These are phyloP conservation scores for Neurospora discreta DNA, from an alignment of 495 filamentous ascomycete genomes.

Conservation along the genomic window DNA sequence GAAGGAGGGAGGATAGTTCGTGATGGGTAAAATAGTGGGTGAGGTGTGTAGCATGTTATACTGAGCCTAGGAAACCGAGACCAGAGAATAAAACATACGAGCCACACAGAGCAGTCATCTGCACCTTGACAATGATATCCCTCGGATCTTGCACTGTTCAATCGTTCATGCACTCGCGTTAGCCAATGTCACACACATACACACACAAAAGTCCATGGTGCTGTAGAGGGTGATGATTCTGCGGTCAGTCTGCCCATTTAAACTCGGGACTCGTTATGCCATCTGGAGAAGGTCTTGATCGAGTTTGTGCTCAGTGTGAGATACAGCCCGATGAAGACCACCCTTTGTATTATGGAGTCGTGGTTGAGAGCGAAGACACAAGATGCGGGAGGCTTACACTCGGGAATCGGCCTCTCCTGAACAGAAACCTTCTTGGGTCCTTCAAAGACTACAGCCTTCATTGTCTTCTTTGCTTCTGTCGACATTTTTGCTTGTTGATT, in stretches of 20 bases:
- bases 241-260: background rate
- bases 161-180: constrained; percentile 19
- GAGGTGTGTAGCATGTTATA: too few species aligned
- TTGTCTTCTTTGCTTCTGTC: constrained; percentile 20
- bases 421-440: constrained; percentile 49
- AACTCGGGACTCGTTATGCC: background rate
- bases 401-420: constrained; percentile 54
- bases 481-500: background rate
- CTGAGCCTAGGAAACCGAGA: too few species aligned
- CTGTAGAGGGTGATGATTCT: background rate
- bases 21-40: background rate
- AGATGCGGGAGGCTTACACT: constrained; percentile 5
- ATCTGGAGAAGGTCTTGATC: too few species aligned
- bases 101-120: constrained; percentile 79
- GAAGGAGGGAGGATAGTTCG: background rate
- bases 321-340: too few species aligned
- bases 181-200: background rate
- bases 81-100: constrained; percentile 44
- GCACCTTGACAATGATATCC: constrained; percentile 80
- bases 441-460: constrained; percentile 65
- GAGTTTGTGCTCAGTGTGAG: too few species aligned
- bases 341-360: too few species aligned
- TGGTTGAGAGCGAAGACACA: too few species aligned
- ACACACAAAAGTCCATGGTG: background rate
- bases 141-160: constrained; percentile 52